phyloP scores from a whole-genome alignment of 495 filamentous ascomycete genomes.

The Oleoguttula mirabilis region DNA sequence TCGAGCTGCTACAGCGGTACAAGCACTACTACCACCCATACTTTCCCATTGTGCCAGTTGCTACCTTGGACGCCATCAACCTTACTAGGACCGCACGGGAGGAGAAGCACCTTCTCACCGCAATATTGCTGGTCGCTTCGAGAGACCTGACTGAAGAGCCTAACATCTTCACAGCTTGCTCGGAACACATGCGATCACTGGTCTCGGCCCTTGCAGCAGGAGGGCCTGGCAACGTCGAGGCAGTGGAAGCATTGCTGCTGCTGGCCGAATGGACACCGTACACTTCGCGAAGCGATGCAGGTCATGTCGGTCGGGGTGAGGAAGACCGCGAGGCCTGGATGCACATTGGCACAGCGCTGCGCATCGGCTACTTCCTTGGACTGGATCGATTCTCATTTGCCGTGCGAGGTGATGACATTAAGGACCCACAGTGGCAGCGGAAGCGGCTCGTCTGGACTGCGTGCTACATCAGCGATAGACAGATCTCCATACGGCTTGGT shows the following conservation, averaged over 20 bases:
- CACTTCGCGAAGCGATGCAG: slow-evolving; percentile 31
- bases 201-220: slow-evolving; percentile 50
- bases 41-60: slow-evolving; percentile 46
- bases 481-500: slow-evolving; percentile 52
- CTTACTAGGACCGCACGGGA: slow-evolving; percentile 37
- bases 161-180: slow-evolving; percentile 46
- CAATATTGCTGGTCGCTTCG: slow-evolving; percentile 50
- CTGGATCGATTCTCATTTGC: slow-evolving; percentile 48
- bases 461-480: slow-evolving; percentile 53
- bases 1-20: slow-evolving; percentile 42
- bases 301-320: slow-evolving; percentile 49
- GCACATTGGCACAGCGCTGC: slow-evolving; percentile 52
- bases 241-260: slow-evolving; percentile 51
- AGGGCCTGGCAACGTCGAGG: slow-evolving; percentile 47
- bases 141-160: slow-evolving; percentile 47
- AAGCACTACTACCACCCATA: slow-evolving; percentile 49
- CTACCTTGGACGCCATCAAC: slow-evolving; percentile 39
- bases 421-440: slow-evolving; percentile 35
- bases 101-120: slow-evolving; percentile 50
- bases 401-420: slow-evolving; percentile 38
- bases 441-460: slow-evolving; percentile 51
- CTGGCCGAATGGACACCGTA: slow-evolving; percentile 57
- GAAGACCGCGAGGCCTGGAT: slow-evolving; percentile 59
- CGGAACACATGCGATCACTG: slow-evolving; percentile 50
- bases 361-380: slow-evolving; percentile 52